Percentiles rank a stretch among this genome's conserved stretches.
Evolutionary conservation across 495 filamentous ascomycete species (phyloP).

Genomic region (Bombardia bombarda): DNA sequence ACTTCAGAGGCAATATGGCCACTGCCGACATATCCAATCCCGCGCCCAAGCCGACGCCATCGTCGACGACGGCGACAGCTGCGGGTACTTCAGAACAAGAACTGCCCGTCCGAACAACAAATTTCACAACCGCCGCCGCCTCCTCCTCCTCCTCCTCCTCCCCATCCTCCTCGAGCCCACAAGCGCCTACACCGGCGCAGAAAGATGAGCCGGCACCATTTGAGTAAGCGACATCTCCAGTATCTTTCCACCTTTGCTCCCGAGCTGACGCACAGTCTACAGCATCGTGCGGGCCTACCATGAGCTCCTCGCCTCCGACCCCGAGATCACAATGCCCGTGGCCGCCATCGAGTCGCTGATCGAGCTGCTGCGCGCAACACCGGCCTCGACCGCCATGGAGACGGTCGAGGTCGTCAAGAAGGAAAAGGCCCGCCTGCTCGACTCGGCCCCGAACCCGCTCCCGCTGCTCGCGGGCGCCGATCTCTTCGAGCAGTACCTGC

Average conservation of each 20-base stretch:
- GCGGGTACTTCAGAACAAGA: not conserved
- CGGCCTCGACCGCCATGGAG: constrained; percentile 82
- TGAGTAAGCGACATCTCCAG: constrained; percentile 13
- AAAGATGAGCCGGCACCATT: constrained; percentile 13
- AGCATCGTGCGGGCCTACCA: constrained; percentile 50
- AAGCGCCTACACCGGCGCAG: not conserved
- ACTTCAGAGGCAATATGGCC: constrained; percentile 15
- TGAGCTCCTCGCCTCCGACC: constrained; percentile 51
- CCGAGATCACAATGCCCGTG: constrained; percentile 87
- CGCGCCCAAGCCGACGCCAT: not conserved
- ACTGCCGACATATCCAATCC: constrained; percentile 6
- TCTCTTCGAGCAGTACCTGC: constrained; percentile 89
- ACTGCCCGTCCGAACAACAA: constrained; percentile 7
- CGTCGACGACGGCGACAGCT: not conserved
- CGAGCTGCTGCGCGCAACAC: constrained; percentile 65
- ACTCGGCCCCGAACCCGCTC: constrained; percentile 74
- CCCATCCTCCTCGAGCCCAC: no score
- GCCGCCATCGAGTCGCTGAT: constrained; percentile 93
- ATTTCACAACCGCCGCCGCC: not conserved
- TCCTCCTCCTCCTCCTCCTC: not conserved
- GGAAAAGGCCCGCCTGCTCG: constrained; percentile 58
- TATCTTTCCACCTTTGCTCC: not conserved
- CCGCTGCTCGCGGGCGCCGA: constrained; percentile 90
- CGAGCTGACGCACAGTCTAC: constrained; percentile 4
- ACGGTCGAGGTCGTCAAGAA: constrained; percentile 76